A percentile compares a stretch with the other conserved stretches of the same genome.
Conservation (phyloP, 2,329 filamentous ascomycete genomes). For the Akanthomyces lecanii region DNA sequence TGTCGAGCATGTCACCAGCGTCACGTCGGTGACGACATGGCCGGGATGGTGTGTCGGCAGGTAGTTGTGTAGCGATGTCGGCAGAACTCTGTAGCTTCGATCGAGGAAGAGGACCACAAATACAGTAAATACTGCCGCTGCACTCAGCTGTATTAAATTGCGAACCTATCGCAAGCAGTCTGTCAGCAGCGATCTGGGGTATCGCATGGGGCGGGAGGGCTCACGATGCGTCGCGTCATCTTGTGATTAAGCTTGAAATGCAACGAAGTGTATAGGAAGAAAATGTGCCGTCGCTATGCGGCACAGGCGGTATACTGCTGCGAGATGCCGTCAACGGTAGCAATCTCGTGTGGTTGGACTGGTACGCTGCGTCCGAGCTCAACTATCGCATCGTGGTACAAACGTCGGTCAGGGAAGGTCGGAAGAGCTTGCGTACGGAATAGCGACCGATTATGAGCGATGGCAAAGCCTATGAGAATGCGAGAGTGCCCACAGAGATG, state of each 20-base stretch:
- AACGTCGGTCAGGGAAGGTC: not conserved
- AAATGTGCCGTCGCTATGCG: not conserved
- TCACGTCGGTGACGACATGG: slow-evolving; percentile 80
- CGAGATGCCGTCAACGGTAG: not conserved
- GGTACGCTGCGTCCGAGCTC: slow-evolving; percentile 1
- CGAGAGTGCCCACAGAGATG: not conserved
- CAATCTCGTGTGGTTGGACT: slow-evolving; percentile 3
- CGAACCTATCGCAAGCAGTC: slow-evolving; percentile 42
- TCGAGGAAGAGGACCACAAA: slow-evolving; percentile 78
- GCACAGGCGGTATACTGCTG: not conserved
- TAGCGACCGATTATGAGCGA: not conserved
- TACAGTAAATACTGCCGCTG: slow-evolving; percentile 62
- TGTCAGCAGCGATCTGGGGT: slow-evolving; percentile 15
- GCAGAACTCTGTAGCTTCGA: slow-evolving; percentile 81
- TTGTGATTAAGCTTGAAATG: slow-evolving; percentile 9
- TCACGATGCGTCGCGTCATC: slow-evolving; percentile 22
- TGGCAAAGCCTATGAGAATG: not conserved
- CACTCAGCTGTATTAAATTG: slow-evolving; percentile 71
- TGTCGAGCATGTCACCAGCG: slow-evolving; percentile 69
- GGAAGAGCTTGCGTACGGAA: not conserved
- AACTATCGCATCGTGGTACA: slow-evolving; percentile 14
- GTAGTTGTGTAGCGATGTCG: slow-evolving; percentile 78
- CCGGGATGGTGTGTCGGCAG: slow-evolving; percentile 82
- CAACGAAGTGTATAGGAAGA: not conserved
- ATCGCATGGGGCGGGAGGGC: not conserved